Evolutionary conservation across 75 land plant species (phyloP), one percentile per base, ranked within the genome.

Genomic region (Ceratopteris richardii): DNA sequence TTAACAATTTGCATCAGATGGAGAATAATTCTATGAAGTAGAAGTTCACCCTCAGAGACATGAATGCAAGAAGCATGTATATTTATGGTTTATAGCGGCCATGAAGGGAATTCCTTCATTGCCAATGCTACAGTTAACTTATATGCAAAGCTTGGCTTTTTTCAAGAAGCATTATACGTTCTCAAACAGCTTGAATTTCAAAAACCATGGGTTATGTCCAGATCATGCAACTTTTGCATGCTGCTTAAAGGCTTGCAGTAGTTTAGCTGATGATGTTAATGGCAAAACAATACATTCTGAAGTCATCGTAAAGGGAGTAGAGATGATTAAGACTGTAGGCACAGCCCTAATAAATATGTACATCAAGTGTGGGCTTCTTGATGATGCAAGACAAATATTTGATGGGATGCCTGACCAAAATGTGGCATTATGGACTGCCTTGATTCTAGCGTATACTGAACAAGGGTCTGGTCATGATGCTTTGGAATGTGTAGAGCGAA

Each of bases 111-210:
- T 65, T 58, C 58, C 39, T 70, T 52, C 40, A 54, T 71, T 17
- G 51, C 53, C 14, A 72, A 61, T 23, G 59, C 76, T 11, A 42
- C 72, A 6, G 36, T 77, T 10, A 51, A 68, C 56, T 21, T 72
- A 52, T 77, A 77, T 55, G 50, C 62, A 5, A 77, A 68, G 60
- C 54, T 63, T 36, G 29, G 51, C 41, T 29, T 22, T 1, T 29
- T 64, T 18, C 20, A 11, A n/a, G 54, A 61, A 28, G 76, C 72
- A 31, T 68, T 29, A 27, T 12, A 56, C 40, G 14, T 73, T n/a
- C 71, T 73, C 40, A 68, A 68, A 20, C 60, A 69, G 65, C 56
- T 78, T 67, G 72, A 64, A 41, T 31, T 59, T 4, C 65, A 57
- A 37, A 65, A 68, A 13, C 37, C 9, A 9, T 33, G 9, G 37